phyloP scores from a whole-genome alignment of 2,329 filamentous ascomycete species.

The Lecanicillium sp. region DNA sequence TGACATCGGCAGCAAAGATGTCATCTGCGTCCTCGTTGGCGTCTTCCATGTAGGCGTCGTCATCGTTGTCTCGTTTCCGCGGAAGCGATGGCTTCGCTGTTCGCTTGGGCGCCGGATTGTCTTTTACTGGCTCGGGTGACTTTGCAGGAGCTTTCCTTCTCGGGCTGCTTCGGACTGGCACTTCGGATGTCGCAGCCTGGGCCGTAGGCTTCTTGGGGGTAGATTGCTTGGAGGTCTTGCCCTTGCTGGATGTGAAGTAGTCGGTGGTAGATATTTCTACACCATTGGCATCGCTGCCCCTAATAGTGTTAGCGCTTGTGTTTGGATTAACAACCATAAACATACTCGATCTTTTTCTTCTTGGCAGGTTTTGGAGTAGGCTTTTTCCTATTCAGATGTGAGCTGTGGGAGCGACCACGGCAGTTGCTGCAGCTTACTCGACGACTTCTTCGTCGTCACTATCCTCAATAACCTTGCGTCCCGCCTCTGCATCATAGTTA shows the following conservation, averaged over 20 bases:
- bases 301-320: slow-evolving; percentile 15
- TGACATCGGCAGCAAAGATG: slow-evolving; percentile 71
- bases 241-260: slow-evolving; percentile 46
- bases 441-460: slow-evolving; percentile 68
- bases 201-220: slow-evolving; percentile 33
- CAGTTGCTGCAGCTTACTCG: slow-evolving; percentile 36
- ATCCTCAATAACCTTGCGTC: slow-evolving; percentile 70
- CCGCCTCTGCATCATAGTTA: slow-evolving; percentile 31
- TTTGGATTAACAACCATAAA: slow-evolving; percentile 11
- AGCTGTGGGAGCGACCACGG: background rate
- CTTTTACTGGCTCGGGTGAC: slow-evolving; percentile 22
- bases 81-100: slow-evolving; percentile 36
- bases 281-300: slow-evolving; percentile 40
- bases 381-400: slow-evolving; percentile 46
- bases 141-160: slow-evolving; percentile 36
- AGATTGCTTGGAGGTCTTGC: slow-evolving; percentile 35
- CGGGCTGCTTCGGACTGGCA: slow-evolving; percentile 48
- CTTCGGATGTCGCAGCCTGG: slow-evolving; percentile 32
- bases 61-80: slow-evolving; percentile 41
- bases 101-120: slow-evolving; percentile 31
- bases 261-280: slow-evolving; percentile 50
- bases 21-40: slow-evolving; percentile 69
- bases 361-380: slow-evolving; percentile 42
- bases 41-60: slow-evolving; percentile 57
- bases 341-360: slow-evolving; percentile 53